These are phyloP conservation scores for Dissophora globulifera DNA, from an alignment of 192 early-diverging fungal genomes.

Conservation along the genomic window DNA sequence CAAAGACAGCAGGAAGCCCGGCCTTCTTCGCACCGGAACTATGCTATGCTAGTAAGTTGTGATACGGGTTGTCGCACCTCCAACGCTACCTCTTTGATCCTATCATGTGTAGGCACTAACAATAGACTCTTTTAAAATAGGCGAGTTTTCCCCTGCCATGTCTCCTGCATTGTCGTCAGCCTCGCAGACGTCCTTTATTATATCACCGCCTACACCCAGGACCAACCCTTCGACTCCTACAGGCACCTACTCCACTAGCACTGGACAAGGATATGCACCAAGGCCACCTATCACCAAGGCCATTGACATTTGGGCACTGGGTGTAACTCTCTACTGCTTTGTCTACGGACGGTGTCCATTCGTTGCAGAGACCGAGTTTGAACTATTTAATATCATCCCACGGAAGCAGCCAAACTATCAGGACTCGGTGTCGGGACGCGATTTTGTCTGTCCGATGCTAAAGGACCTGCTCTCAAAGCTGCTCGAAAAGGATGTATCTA, in stretches of 20 bases:
- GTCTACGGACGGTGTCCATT: conserved; percentile 94
- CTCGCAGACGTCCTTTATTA: conserved; percentile 42
- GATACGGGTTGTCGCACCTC: not conserved
- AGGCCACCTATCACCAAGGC: conserved; percentile 77
- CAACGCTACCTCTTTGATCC: too few relatives aligned
- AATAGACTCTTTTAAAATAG: not conserved
- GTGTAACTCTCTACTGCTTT: conserved; percentile 95
- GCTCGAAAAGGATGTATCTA: conserved; percentile 88
- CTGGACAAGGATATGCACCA: conserved; percentile 21
- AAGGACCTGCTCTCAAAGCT: conserved; percentile 78
- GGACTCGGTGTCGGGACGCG: conserved; percentile 59
- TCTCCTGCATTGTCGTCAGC: conserved; percentile 32
- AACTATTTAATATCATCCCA: conserved; percentile 93
- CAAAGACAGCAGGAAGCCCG: conserved; percentile 94
- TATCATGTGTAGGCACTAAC: too few relatives aligned
- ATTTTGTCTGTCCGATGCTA: conserved; percentile 65
- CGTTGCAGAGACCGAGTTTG: conserved; percentile 93
- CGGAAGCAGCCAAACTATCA: conserved; percentile 71
- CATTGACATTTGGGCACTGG: conserved; percentile 98
- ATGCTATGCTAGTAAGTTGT: conserved; percentile 74
- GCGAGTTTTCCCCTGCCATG: conserved; percentile 40
- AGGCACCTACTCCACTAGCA: conserved; percentile 14
- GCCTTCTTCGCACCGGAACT: conserved; percentile 99
- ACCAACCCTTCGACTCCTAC: conserved; percentile 31
- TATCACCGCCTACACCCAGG: conserved; percentile 35